Evolutionary conservation across 192 early-diverging fungal genomes (phyloP), one percentile per base, ranked within the genome.

Genomic region (Coemansia sp.): DNA sequence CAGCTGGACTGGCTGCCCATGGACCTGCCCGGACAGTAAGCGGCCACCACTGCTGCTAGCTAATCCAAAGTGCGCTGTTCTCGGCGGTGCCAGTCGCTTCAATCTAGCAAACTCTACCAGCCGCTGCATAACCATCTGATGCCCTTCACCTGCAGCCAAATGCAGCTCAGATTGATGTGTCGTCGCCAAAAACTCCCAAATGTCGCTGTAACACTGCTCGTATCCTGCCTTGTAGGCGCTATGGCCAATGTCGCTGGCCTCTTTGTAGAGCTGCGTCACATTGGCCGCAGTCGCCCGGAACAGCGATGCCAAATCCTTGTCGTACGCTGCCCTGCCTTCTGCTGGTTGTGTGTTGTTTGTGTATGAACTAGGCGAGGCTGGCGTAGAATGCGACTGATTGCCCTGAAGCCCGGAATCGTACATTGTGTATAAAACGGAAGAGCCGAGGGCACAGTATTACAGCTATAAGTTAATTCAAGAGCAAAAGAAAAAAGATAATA

Each of bases 251-350:
- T 63, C 70, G 61, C 79, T 81, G 7, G 78, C 78, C 26, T 76
- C 73, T 37, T 72, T 75, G 70, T 76, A 81, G 0, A 81, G 63
- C 66, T 81, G 78, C 33, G 78, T 81, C 21, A 81, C 78, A 62
- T 81, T 81, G 26, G 78, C 78, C 9, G 78, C 78, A 1, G 78
- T 72, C 21, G 78, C 69, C 45, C 78, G 65, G 34, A 81, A 81
- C 60, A 81, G 56, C 31, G 78, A 43, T 4, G 73, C 73, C 20
- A 81, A 37, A 24, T 81, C 78, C 28, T 60, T 68, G 73, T 81
- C 78, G 24, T 68, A 70, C 8, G 70, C 20, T 5, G 66, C 18
- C 42, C 70, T 69, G 16, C 61, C 66, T 3, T 81, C 78, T 7
- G 56, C n/a, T 13, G 62, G 45, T 39, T 59, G 66, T 13, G 69